These are phyloP conservation scores for Globisporangium middletonii DNA, from an alignment of 352 stramenopile genomes.

Conservation along the genomic window DNA sequence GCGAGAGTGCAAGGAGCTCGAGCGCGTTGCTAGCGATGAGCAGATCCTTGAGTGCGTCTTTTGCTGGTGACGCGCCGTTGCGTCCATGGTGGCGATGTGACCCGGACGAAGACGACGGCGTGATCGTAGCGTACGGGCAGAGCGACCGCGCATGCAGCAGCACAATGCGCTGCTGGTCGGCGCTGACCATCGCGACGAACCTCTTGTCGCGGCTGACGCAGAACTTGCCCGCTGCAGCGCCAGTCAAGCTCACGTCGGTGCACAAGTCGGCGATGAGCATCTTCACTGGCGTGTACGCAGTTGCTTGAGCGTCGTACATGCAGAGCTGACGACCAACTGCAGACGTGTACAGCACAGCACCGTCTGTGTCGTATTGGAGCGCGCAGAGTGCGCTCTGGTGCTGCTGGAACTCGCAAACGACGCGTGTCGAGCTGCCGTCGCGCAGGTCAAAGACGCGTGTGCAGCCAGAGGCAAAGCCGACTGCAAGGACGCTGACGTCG, in stretches of 20 bases:
- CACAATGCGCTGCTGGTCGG: conserved; percentile 23
- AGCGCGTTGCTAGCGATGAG: conserved; percentile 41
- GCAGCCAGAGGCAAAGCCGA: conserved; percentile 75
- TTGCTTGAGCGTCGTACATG: conserved; percentile 41
- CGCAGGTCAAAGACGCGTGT: conserved; percentile 84
- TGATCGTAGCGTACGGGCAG: conserved; percentile 28
- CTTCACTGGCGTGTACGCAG: conserved; percentile 54
- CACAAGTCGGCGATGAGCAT: conserved; percentile 59
- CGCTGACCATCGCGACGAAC: conserved; percentile 27
- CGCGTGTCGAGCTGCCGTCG: conserved; percentile 12
- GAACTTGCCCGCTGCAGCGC: conserved; percentile 17
- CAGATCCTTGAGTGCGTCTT: conserved; percentile 27
- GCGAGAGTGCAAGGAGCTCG: conserved; percentile 46
- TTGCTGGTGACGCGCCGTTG: neutral
- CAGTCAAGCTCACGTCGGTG: neutral
- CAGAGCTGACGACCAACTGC: conserved; percentile 57
- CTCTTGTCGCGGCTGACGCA: conserved; percentile 34
- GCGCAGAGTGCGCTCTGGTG: conserved; percentile 67
- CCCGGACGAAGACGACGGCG: conserved; percentile 13
- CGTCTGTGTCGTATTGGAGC: conserved; percentile 42
- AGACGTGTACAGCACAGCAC: conserved; percentile 41
- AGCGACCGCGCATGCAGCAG: conserved; percentile 35
- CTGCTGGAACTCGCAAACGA: conserved; percentile 80
- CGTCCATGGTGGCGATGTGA: neutral
- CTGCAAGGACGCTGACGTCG: conserved; percentile 39